Base-by-base conservation (phyloP, 2,329 filamentous ascomycete species). In the Canariomyces notabilis region DNA sequence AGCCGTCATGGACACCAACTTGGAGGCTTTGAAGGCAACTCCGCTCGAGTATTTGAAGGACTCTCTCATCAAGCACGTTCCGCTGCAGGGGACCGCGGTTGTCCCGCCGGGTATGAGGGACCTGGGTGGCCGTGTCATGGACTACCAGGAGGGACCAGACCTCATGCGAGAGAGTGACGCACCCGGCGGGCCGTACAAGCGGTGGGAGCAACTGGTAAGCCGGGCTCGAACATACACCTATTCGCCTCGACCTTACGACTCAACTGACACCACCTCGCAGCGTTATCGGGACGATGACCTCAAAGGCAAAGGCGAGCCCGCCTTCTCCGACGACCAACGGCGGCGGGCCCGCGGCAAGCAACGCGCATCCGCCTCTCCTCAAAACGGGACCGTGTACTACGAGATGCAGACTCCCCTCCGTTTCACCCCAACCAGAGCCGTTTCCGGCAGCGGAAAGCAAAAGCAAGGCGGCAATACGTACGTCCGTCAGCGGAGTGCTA, bases 141-240 rank as follows among this genome's bases (percentile, higher is more conserved):
- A 82, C 21, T 96, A 96, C 59, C 73, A 88, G 58, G 89, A 96
- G 60, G 89, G 89, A n/a, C 76, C 83, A 2, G 89, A 95, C 59
- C 72, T 95, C 62, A 89, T 90, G 84, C 75, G 83, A 40, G 87
- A 91, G 58, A 67, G 69, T 1, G 79, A 85, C 50, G 77, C 79
- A 3, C 62, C 69, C 0, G 87, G 86, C 14, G 86, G 83, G n/a
- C 75, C 85, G 12, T 95, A 93, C 61, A 85, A 81, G 68, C 78
- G 87, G 37, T 91, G 81, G 71, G 78, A 83, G 4, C 82, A 80
- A 40, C 63, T 87, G 55, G 89, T 93, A 74, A 66, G 83, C 46
- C 15, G 22, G 14, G 19, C 18, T n/a, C 6, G 8, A 12, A 12
- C 6, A 15, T 4, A 21, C 19, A n/a, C 7, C 32, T 23, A 16